Evolutionary conservation across 306 rosid genomes (phyloP), one percentile per base, ranked within the genome.

Genomic region (Vigna radiata): DNA sequence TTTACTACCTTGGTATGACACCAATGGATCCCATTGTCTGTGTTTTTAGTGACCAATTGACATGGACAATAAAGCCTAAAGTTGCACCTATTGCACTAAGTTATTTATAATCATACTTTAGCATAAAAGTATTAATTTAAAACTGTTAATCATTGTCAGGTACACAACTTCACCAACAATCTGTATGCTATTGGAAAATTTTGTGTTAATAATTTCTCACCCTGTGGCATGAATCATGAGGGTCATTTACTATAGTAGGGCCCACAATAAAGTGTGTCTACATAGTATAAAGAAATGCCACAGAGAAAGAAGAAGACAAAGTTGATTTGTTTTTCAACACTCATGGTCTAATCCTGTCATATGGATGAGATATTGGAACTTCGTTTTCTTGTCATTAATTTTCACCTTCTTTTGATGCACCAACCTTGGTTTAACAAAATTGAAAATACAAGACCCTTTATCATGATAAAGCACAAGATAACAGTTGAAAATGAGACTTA

Each of bases 1-100:
- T 68, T 39, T 60, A 61, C 1, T 33, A 48, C 36, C 25, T 43
- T 78, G 68, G 59, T 21, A 75, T 79, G 54, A 79, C 65, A 49
- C 79, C 67, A 0, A 75, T 46, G 76, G 81, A 83, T 79, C 44
- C 86, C 64, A 66, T 61, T 72, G 78, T 77, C 79, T 59, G 0
- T 49, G 8, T 64, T 56, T 72, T 63, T 31, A 43, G 67, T 43
- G 77, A 81, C 84, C 77, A 58, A 49, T 16, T 48, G 54, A 80
- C 56, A 56, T 47, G 61, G 46, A 58, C 46, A 14, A 74, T 48
- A 75, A 80, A 53, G 75, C 56, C 65, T 36, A 81, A 68, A 75
- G 67, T 25, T 67, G 7, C 21, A 81, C 39, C 25, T 65, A 36
- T 48, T 46, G 56, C 71, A 17, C 43, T 59, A 17, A 74, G 64